Conservation (phyloP, 805 yeast species). For the Candida parachauliodes region DNA sequence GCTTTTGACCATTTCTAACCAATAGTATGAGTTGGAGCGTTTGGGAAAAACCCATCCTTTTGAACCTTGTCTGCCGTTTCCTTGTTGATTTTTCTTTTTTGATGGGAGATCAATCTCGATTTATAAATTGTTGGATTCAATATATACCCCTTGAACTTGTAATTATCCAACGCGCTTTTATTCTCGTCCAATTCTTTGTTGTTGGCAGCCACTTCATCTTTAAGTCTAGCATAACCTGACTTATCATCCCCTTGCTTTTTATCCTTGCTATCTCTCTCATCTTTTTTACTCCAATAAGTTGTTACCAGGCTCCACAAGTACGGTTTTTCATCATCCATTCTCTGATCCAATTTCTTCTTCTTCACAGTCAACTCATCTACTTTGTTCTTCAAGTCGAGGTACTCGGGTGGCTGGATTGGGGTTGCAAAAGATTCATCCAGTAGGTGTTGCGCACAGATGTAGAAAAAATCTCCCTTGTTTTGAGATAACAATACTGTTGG, state of each 20-base stretch:
- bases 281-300: constrained; percentile 16
- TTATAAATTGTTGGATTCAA: constrained; percentile 41
- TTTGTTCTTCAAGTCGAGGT: constrained; percentile 18
- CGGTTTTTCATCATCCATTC: constrained; percentile 29
- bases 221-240: constrained; percentile 15
- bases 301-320: constrained; percentile 30
- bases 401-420: constrained; percentile 33
- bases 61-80: constrained; percentile 28
- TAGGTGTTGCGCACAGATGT: constrained; percentile 47
- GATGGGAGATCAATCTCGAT: constrained; percentile 33
- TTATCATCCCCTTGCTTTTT: constrained; percentile 21
- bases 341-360: constrained; percentile 17
- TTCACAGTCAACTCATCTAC: constrained; percentile 18
- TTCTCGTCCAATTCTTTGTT: constrained; percentile 12
- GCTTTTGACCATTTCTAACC: no score
- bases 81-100: constrained; percentile 29
- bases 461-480: constrained; percentile 50
- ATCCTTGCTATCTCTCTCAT: constrained; percentile 16
- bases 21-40: constrained; percentile 20
- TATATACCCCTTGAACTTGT: constrained; percentile 33
- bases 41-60: constrained; percentile 40
- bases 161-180: constrained; percentile 19
- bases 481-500: constrained; percentile 43
- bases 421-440: constrained; percentile 46
- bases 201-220: constrained; percentile 14